These are phyloP conservation scores for Boletales sp. DNA, from an alignment of 768 basidiomycete genomes.

Conservation along the genomic window DNA sequence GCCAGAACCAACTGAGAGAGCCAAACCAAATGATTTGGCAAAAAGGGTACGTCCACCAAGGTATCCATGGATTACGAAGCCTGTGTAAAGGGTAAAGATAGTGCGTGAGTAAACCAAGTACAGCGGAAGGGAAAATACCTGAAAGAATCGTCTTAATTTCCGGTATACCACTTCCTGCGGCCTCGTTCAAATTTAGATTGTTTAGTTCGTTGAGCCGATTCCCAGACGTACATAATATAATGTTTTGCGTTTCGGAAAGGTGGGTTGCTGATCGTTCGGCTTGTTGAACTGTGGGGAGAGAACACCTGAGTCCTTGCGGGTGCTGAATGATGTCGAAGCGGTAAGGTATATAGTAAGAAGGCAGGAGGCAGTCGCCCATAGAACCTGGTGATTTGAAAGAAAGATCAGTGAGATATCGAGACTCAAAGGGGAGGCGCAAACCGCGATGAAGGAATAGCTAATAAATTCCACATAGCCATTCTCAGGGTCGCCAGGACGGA, in stretches of 20 bases:
- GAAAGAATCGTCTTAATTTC: constrained; percentile 95
- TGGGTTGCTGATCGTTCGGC: constrained; percentile 19
- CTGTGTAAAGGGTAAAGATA: constrained; percentile 32
- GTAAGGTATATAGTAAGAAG: constrained; percentile 85
- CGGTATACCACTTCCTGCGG: constrained; percentile 94
- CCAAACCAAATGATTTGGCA: constrained; percentile 85
- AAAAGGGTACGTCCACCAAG: constrained; percentile 87
- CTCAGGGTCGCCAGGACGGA: constrained; percentile 6
- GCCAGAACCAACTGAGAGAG: constrained; percentile 90
- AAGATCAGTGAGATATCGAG: neutral
- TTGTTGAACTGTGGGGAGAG: constrained; percentile 47
- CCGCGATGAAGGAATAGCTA: constrained; percentile 73
- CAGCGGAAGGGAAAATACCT: constrained; percentile 37
- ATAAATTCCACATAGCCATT: constrained; percentile 59
- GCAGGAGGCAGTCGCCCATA: constrained; percentile 68
- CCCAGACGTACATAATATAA: constrained; percentile 73
- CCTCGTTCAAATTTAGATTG: constrained; percentile 42
- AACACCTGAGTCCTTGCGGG: constrained; percentile 85
- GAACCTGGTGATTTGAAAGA: constrained; percentile 43
- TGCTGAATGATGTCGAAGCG: constrained; percentile 82
- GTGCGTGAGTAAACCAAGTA: neutral
- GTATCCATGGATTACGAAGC: constrained; percentile 97
- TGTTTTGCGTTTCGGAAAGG: constrained; percentile 53
- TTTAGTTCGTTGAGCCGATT: neutral
- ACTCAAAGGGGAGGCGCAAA: constrained; percentile 38